A percentile compares a stretch with the other conserved stretches of the same genome.
These are phyloP conservation scores for Botrytis byssoidea DNA, from an alignment of 2,329 filamentous ascomycete genomes.

Conservation along the genomic window DNA sequence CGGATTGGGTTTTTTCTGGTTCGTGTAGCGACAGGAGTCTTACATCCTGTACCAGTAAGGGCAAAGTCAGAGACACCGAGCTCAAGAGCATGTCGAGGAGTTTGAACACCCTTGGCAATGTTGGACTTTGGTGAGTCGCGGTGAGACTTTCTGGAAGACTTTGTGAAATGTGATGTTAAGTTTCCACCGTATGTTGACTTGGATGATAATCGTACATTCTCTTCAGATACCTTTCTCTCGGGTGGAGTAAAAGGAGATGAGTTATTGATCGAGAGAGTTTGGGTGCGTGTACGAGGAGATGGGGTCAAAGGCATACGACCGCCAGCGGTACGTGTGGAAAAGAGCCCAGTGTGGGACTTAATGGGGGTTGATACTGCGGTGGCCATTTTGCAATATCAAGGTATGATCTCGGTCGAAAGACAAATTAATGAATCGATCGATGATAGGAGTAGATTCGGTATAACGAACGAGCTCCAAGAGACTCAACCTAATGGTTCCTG, in stretches of 20 bases:
- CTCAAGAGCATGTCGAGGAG: slow-evolving; percentile 80
- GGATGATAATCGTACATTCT: slow-evolving; percentile 49
- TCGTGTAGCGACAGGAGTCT: slow-evolving; percentile 58
- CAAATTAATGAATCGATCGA: slow-evolving; percentile 50
- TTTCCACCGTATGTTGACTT: slow-evolving; percentile 81
- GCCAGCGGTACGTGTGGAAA: slow-evolving; percentile 88
- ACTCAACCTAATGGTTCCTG: slow-evolving; percentile 60
- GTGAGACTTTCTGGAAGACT: slow-evolving; percentile 63
- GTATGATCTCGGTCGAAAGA: slow-evolving; percentile 47
- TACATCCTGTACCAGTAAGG: slow-evolving; percentile 77
- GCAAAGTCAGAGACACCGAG: slow-evolving; percentile 91
- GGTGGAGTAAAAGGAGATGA: slow-evolving; percentile 75
- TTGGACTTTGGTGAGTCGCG: slow-evolving; percentile 95
- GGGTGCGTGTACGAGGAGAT: slow-evolving; percentile 69
- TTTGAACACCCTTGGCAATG: slow-evolving; percentile 72
- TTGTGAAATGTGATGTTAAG: slow-evolving; percentile 74
- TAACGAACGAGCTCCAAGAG: slow-evolving; percentile 56
- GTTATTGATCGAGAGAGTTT: slow-evolving; percentile 52
- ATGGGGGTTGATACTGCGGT: slow-evolving; percentile 84
- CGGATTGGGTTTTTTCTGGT: slow-evolving; percentile 54
- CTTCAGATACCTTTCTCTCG: slow-evolving; percentile 55
- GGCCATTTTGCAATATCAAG: slow-evolving; percentile 66
- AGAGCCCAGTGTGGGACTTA: slow-evolving; percentile 92
- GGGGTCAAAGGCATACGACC: slow-evolving; percentile 93
- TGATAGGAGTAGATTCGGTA: slow-evolving; percentile 29